Base-by-base conservation (phyloP, 257 asterid genomes). In the Thymus quinquecostatus region DNA sequence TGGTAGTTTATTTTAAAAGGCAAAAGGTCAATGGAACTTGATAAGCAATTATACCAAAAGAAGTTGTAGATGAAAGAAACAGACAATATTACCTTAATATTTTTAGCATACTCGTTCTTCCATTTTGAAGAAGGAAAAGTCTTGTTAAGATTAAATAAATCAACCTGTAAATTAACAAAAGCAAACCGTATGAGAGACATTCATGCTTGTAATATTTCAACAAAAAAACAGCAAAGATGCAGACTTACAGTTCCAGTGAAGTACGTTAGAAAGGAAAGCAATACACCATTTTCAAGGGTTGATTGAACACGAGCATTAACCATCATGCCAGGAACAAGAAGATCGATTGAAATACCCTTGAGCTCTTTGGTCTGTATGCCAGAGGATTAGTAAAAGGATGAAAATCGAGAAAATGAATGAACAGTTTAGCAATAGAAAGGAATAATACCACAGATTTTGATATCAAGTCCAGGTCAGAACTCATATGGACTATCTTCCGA, bases 261-360 rank as follows among this genome's bases (percentile, higher is more conserved):
- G 81, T 92, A 95, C 8, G 94, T 82, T 56, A 95, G 98, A 80
- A 95, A 95, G 58, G 97, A 88, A 66, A 95, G 74, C 88, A 92
- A 77, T 79, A 92, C 60, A 57, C 99, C 99, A 85, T 92, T 95
- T 74, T 89, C 98, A 33, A 92, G 94, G 57, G 86, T 83, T 72
- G 99, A 84, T 77, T 75, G 83, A 66, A 95, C 99, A 72, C 86
- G 86, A 66, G 98, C 94, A 79, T 88, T 90, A 81, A 95, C 96
- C 98, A 95, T 78, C 99, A 95, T 95, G 79, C 99, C 99, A 45
- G 99, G 99, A 81, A 83, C 83, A 62, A 95, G 98, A 82, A 89
- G 92, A 84, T 95, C 99, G 68, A 95, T 86, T 63, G 99, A 95
- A 50, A 95, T 82, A 55, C 97, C 96, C 83, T 89, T 92, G 63